These are phyloP conservation scores for Harringtonia aguacate DNA, from an alignment of 2,329 filamentous ascomycete species.

Conservation along the genomic window DNA sequence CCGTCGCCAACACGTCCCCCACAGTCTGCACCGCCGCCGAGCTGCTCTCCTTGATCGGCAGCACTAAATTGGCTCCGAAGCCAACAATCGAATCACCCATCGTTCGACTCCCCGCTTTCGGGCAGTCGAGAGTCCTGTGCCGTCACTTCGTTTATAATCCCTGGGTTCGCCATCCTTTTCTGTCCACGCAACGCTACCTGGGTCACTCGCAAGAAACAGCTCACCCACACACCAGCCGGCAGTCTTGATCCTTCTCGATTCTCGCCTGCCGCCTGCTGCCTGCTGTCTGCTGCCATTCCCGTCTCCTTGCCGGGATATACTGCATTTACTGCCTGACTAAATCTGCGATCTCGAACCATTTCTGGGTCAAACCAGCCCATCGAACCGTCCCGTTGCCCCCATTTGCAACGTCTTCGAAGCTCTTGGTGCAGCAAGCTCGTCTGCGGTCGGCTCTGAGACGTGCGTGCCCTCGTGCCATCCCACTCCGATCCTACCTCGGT, in stretches of 20 bases:
- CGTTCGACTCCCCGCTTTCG: constrained; percentile 3
- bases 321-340: background rate
- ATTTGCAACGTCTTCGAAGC: background rate
- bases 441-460: background rate
- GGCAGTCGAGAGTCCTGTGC: no score
- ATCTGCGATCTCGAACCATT: constrained; percentile 1
- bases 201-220: no score
- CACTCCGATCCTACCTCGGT: no score
- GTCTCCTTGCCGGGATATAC: background rate
- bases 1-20: no score
- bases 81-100: constrained; percentile 3
- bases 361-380: constrained; percentile 1
- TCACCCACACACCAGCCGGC: background rate
- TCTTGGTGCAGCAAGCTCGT: no score
- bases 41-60: constrained; percentile 2
- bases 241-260: no score
- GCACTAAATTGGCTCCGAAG: constrained; percentile 3
- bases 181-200: no score
- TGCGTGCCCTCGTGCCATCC: background rate
- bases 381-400: background rate
- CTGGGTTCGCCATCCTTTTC: no score
- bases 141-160: background rate
- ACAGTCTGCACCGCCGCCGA: background rate
- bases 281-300: background rate
- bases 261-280: no score